Percentiles rank a stretch among this genome's conserved stretches.
These are phyloP conservation scores for Populus nigra DNA, from an alignment of 345 rosid genomes.

Conservation along the genomic window DNA sequence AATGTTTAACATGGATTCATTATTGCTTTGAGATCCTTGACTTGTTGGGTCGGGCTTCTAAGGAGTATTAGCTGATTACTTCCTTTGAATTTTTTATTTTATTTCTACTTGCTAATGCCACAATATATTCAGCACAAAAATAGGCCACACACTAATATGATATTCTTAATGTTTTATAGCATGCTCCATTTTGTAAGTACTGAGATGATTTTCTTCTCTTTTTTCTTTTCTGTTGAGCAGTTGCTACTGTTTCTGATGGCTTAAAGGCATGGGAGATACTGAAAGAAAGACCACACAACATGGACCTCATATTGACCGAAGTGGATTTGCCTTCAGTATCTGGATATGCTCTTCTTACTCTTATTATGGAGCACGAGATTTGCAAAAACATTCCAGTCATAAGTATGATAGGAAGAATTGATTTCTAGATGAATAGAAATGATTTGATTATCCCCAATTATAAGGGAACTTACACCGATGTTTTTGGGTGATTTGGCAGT, in stretches of 20 bases:
- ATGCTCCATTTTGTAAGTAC: conserved; percentile 6
- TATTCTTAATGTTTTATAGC: not conserved
- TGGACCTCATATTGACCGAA: conserved; percentile 86
- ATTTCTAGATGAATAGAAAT: not conserved
- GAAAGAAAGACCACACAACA: conserved; percentile 52
- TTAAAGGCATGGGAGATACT: conserved; percentile 94
- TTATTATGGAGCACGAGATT: conserved; percentile 81
- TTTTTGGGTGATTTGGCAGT: conserved; percentile 48
- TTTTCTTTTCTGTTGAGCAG: conserved; percentile 38
- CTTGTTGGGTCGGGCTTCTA: too few species aligned
- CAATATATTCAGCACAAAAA: not conserved
- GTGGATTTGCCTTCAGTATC: conserved; percentile 86
- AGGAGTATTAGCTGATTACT: too few species aligned
- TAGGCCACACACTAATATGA: not conserved
- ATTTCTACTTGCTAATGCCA: not conserved
- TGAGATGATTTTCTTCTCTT: not conserved
- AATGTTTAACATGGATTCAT: too few species aligned
- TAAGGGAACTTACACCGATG: not conserved
- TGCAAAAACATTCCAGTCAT: conserved; percentile 95
- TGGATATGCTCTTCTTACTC: conserved; percentile 79
- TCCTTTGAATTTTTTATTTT: not conserved
- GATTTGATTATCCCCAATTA: not conserved
- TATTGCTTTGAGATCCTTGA: too few species aligned
- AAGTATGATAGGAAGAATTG: conserved; percentile 46
- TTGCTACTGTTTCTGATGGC: conserved; percentile 80